phyloP scores from a whole-genome alignment of 2,329 filamentous ascomycete genomes.

The Hortaea sp. region DNA sequence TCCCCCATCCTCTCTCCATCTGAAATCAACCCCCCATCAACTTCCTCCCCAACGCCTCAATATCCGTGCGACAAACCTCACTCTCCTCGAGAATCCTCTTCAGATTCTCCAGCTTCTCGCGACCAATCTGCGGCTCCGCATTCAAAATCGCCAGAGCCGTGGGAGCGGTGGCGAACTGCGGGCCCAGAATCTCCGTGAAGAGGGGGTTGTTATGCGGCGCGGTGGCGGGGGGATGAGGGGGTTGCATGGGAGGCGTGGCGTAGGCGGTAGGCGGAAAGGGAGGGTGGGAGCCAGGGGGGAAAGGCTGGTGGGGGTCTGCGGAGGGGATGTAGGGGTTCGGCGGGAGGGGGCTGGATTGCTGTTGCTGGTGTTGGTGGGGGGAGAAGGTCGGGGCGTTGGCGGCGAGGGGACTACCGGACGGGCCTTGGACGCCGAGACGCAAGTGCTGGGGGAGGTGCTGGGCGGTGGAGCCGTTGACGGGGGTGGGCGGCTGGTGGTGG shows the following conservation, averaged over 20 bases:
- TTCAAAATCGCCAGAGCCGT: constrained; percentile 32
- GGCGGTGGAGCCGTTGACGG: constrained; percentile 6
- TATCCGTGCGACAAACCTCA: constrained; percentile 53
- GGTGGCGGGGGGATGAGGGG: constrained; percentile 1
- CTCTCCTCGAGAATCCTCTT: constrained; percentile 57
- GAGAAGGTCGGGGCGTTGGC: constrained; percentile 29
- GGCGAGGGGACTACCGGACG: constrained; percentile 25
- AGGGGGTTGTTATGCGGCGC: constrained; percentile 24
- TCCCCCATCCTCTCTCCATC: no score
- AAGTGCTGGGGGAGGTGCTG: constrained; percentile 13
- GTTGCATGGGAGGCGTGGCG: constrained; percentile 2
- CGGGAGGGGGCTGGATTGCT: constrained; percentile 22
- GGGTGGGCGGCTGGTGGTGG: constrained; percentile 16
- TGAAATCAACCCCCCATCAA: constrained; percentile 6
- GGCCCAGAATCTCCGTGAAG: constrained; percentile 33
- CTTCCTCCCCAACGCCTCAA: constrained; percentile 21
- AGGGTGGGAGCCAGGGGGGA: constrained; percentile 8
- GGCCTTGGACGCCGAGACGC: constrained; percentile 8
- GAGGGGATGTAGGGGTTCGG: constrained; percentile 29
- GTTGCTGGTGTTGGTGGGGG: constrained; percentile 22
- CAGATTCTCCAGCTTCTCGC: constrained; percentile 62
- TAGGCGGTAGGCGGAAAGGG: constrained; percentile 4
- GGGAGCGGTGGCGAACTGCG: constrained; percentile 29
- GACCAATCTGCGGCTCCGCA: constrained; percentile 25
- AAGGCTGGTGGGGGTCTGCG: constrained; percentile 10